phyloP scores from a whole-genome alignment of 352 stramenopile species.

The Phytophthora ohioensis region DNA sequence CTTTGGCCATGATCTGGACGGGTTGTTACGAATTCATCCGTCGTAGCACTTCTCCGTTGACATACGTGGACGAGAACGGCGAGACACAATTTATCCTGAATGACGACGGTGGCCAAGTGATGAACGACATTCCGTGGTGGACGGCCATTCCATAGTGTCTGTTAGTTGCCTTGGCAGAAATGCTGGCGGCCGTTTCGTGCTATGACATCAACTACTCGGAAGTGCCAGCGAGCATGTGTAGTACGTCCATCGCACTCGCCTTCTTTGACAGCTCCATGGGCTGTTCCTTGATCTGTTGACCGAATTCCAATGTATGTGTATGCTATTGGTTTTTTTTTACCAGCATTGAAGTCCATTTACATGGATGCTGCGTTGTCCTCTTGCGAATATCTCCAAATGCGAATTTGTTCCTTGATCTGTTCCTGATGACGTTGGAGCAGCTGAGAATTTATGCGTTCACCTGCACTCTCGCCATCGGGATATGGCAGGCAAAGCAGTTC shows the following conservation, averaged over 20 bases:
- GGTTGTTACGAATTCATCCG: slow-evolving; percentile 48
- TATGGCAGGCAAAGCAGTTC: slow-evolving; percentile 34
- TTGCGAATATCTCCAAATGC: slow-evolving; percentile 17
- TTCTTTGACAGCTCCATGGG: slow-evolving; percentile 62
- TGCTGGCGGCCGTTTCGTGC: slow-evolving; percentile 47
- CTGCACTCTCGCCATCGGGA: slow-evolving; percentile 1
- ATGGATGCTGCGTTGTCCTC: neutral
- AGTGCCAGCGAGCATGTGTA: slow-evolving; percentile 43
- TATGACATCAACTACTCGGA: slow-evolving; percentile 57
- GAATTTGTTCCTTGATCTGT: slow-evolving; percentile 25
- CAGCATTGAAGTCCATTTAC: neutral
- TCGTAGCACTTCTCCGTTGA: slow-evolving; percentile 28
- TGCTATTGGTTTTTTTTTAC: slow-evolving; percentile 2
- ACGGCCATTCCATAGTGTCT: slow-evolving; percentile 55
- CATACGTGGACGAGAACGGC: slow-evolving; percentile 28
- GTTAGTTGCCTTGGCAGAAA: slow-evolving; percentile 44
- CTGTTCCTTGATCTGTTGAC: too few species aligned
- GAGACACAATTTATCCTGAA: slow-evolving; percentile 40
- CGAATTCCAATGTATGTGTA: neutral
- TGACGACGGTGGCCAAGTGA: slow-evolving; percentile 30
- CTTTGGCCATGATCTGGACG: slow-evolving; percentile 52
- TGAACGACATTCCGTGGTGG: slow-evolving; percentile 34
- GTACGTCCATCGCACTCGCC: slow-evolving; percentile 47
- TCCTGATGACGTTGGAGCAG: slow-evolving; percentile 14
- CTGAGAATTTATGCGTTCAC: slow-evolving; percentile 3